Conservation (phyloP, 345 rosid genomes). For the Turnera subulata region DNA sequence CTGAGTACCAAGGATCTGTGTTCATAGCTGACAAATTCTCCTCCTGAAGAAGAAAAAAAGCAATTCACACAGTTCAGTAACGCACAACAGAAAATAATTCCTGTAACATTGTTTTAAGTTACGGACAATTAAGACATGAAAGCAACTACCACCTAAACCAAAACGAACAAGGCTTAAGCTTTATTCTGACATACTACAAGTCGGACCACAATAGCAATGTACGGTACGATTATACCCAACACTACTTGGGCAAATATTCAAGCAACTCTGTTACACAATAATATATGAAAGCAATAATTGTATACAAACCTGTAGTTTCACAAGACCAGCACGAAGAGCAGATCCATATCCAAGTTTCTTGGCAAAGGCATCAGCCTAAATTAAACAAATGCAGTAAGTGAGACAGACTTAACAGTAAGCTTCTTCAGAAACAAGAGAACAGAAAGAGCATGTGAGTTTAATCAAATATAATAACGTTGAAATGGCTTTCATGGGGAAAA, state of each 20-base stretch:
- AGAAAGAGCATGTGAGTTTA: too few relatives aligned
- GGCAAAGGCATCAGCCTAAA: conserved; percentile 97
- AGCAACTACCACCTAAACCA: too few relatives aligned
- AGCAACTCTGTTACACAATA: background rate
- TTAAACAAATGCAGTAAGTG: conserved; percentile 1
- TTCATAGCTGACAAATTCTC: conserved; percentile 97
- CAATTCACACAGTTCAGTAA: background rate
- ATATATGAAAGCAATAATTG: background rate
- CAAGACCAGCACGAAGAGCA: conserved; percentile 83
- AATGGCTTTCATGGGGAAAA: too few relatives aligned
- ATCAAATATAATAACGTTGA: too few relatives aligned
- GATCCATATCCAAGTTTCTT: conserved; percentile 82
- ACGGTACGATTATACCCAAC: too few relatives aligned
- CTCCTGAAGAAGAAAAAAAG: conserved; percentile 53
- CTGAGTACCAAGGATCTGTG: conserved; percentile 96
- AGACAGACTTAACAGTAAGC: background rate
- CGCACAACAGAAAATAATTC: background rate
- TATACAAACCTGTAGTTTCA: conserved; percentile 79
- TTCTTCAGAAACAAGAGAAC: background rate
- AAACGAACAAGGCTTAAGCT: too few relatives aligned
- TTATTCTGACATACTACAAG: too few relatives aligned
- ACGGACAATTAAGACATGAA: too few relatives aligned
- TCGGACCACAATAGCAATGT: too few relatives aligned
- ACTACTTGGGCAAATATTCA: too few relatives aligned
- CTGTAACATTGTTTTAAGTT: too few relatives aligned